Base-by-base conservation (phyloP, 2,329 filamentous ascomycete species). In the Colletotrichum paranaense region DNA sequence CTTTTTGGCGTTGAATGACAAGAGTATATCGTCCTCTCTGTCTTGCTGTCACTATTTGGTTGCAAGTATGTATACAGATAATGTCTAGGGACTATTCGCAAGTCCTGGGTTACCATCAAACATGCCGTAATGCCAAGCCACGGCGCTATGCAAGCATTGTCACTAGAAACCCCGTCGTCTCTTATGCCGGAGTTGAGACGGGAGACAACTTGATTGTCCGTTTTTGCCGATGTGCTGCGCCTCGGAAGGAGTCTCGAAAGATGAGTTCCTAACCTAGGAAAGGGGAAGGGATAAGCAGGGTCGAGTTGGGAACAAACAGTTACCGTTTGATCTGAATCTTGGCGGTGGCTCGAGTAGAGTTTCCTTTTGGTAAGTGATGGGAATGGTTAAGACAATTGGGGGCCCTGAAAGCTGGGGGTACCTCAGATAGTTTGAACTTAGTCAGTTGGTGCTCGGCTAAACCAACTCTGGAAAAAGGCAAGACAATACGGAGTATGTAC, bases 261-360 rank as follows among this genome's bases (percentile, higher is more conserved):
- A 19, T 7, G 38, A 42, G 14, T 19, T 16, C 38, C 14, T 16
- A n/a, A 7, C n/a, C 38, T 46, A 26, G 19, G 24, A 22, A 46
- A 55, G 38, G 46, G 49, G 60, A 60, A 68, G 60, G 56, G 24
- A 62, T 55, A 60, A 49, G 42, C 42, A 49, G 42, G 42, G 42
- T 49, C 42, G 19, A 49, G 8, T 49, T 42, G 38, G 38, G 42
- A 49, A 42, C 42, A 70, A 70, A 69, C 66, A 69, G 22, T 70
- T 69, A 46, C 60, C n/a, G 70, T 73, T 73, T 73, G 60, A 73
- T 49, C 66, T 35, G 38, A 14, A 70, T 62, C 70, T 70, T 70
- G 70, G 42, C 42, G 19, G 42, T 49, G 38, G 70, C 70, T 70
- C 67, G 70, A 64, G 53, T 64, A 65, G 32, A 70, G 60, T 55